phyloP scores from a whole-genome alignment of 495 filamentous ascomycete species.

The Penicillium egyptiacum region DNA sequence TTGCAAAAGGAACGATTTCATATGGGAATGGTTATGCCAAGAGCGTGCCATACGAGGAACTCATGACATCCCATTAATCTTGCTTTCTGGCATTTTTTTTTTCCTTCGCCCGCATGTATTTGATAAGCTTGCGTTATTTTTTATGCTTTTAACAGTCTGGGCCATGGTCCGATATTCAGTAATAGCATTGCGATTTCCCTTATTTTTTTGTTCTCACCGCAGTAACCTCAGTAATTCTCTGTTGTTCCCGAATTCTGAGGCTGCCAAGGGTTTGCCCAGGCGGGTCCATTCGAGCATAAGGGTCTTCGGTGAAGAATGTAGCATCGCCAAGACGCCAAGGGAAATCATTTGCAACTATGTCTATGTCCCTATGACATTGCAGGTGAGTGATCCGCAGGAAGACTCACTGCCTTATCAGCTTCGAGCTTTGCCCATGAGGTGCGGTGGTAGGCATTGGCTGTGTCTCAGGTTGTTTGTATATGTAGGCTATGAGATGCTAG shows the following conservation, averaged over 20 bases:
- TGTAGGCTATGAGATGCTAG: background rate
- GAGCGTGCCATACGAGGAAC: conserved; percentile 16
- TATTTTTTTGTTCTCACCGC: conserved; percentile 1
- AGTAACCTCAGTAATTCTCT: conserved; percentile 1
- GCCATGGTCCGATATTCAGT: conserved; percentile 16
- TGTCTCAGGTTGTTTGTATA: background rate
- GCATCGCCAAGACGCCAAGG: conserved; percentile 26
- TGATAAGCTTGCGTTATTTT: conserved; percentile 19
- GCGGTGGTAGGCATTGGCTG: background rate
- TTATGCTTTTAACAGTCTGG: conserved; percentile 8
- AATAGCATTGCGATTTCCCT: conserved; percentile 22
- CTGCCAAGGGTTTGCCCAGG: conserved; percentile 14
- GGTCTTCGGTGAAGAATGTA: conserved; percentile 9
- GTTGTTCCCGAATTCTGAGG: conserved; percentile 1
- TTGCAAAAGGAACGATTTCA: conserved; percentile 29
- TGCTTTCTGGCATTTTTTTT: conserved; percentile 21
- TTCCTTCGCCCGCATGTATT: conserved; percentile 32
- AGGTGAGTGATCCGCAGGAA: conserved; percentile 5
- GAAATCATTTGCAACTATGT: conserved; percentile 17
- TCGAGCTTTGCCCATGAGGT: conserved; percentile 1
- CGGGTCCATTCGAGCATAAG: background rate
- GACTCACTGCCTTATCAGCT: background rate
- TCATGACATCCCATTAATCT: conserved; percentile 30
- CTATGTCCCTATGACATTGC: conserved; percentile 1
- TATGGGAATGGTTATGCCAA: conserved; percentile 15